Percentiles rank a stretch among this genome's conserved stretches.
These are phyloP conservation scores for Beta macrorhiza DNA, from an alignment of 179 eudicot genomes.

Conservation along the genomic window DNA sequence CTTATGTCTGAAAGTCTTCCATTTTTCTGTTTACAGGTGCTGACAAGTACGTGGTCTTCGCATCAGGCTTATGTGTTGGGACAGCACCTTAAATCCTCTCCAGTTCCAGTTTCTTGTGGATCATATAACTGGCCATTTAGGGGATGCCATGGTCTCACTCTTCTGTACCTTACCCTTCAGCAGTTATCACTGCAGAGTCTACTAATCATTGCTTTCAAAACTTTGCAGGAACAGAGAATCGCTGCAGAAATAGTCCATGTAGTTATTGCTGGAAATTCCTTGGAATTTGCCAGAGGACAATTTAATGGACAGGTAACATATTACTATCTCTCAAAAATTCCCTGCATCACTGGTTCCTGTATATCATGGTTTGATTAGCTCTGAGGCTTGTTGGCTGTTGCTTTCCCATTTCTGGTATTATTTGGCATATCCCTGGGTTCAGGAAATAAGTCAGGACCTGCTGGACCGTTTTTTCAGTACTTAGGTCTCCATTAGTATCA, in stretches of 20 bases:
- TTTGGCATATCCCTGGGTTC: not conserved
- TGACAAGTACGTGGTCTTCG: slow-evolving; percentile 81
- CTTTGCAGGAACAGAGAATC: slow-evolving; percentile 68
- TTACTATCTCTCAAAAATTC: not conserved
- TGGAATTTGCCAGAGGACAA: slow-evolving; percentile 63
- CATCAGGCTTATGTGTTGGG: slow-evolving; percentile 78
- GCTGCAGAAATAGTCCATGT: slow-evolving; percentile 92
- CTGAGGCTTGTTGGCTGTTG: not conserved
- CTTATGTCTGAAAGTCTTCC: slow-evolving; percentile 18
- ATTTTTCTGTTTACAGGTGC: slow-evolving; percentile 49
- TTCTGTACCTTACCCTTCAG: slow-evolving; percentile 7
- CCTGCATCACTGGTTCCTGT: not conserved
- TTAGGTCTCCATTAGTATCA: not conserved
- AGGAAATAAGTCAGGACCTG: not conserved
- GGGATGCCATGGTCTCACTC: slow-evolving; percentile 75
- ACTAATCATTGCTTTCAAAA: slow-evolving; percentile 21
- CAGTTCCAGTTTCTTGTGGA: slow-evolving; percentile 86
- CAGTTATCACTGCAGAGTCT: not conserved
- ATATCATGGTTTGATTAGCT: not conserved
- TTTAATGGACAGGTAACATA: slow-evolving; percentile 70
- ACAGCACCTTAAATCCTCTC: slow-evolving; percentile 72
- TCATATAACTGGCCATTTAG: slow-evolving; percentile 92
- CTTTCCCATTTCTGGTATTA: not conserved
- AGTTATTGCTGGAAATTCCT: slow-evolving; percentile 88
- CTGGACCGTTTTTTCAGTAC: too few relatives aligned